These are phyloP conservation scores for Rhododendron mucronatum DNA, from an alignment of 148 eudicot species.

Conservation along the genomic window DNA sequence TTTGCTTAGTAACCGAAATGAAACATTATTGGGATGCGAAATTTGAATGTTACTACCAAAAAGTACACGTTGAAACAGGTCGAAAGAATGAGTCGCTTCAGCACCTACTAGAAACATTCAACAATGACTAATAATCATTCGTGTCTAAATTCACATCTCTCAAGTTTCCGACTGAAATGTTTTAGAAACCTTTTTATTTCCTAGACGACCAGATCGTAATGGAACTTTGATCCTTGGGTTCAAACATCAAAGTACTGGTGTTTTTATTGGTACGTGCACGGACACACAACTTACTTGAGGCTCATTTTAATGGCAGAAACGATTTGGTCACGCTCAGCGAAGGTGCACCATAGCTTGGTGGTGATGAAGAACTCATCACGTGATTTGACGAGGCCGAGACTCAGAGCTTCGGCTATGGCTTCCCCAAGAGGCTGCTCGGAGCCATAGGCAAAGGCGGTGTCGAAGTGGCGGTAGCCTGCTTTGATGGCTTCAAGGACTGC, in stretches of 20 bases:
- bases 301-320: slow-evolving; percentile 41
- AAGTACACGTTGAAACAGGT: background rate
- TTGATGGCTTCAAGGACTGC: slow-evolving; percentile 42
- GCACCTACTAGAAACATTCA: background rate
- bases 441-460: slow-evolving; percentile 45
- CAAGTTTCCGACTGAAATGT: background rate
- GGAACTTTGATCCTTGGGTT: background rate
- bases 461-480: slow-evolving; percentile 55
- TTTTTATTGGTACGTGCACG: background rate
- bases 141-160: background rate
- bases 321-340: slow-evolving; percentile 44
- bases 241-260: background rate
- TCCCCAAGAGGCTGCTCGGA: slow-evolving; percentile 23
- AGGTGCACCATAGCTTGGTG: slow-evolving; percentile 54
- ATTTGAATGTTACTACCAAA: background rate
- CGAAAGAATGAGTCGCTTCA: background rate
- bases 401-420: slow-evolving; percentile 1
- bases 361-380: slow-evolving; percentile 61
- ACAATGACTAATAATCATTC: background rate
- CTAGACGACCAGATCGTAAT: background rate
- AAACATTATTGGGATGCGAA: background rate
- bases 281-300: slow-evolving; percentile 27
- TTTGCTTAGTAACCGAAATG: background rate
- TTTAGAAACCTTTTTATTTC: background rate
- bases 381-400: slow-evolving; percentile 25